Percentiles rank a stretch among this genome's conserved stretches.
Evolutionary conservation across 345 rosid species (phyloP).

Genomic region (Euphorbia peplus): DNA sequence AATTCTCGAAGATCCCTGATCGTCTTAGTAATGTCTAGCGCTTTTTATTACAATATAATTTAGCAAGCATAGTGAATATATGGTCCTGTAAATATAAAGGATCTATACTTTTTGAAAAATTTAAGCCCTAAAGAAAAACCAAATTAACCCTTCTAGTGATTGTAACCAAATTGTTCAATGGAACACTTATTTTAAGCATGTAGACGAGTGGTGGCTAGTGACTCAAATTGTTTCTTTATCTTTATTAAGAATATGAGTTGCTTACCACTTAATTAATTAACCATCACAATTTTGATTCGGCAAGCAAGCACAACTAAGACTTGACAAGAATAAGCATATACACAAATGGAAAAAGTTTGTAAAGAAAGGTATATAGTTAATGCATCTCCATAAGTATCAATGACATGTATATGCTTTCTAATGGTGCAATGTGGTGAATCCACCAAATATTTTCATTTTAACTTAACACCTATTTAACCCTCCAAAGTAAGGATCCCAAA

Average conservation of each 20-base stretch:
- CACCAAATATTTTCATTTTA: slow-evolving; percentile 16
- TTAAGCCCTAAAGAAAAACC: neutral
- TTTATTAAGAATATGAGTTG: neutral
- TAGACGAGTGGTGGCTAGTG: neutral
- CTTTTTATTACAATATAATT: too few relatives aligned
- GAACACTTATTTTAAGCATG: neutral
- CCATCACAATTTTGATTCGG: slow-evolving; percentile 13
- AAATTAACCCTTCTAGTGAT: too few relatives aligned
- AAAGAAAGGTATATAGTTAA: slow-evolving; percentile 3
- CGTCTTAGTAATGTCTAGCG: too few relatives aligned
- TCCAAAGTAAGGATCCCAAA: too few relatives aligned
- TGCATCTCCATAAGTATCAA: neutral
- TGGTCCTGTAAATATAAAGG: too few relatives aligned
- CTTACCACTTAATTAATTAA: slow-evolving; percentile 3
- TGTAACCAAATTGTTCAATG: neutral
- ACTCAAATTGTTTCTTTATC: neutral
- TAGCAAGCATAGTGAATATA: too few relatives aligned
- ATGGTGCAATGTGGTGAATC: slow-evolving; percentile 18
- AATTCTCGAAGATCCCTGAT: too few relatives aligned
- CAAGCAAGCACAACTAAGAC: slow-evolving; percentile 2
- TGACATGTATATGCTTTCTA: neutral
- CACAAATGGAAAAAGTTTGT: slow-evolving; percentile 5
- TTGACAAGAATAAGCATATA: slow-evolving; percentile 16
- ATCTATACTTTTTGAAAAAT: neutral
- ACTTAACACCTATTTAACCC: too few relatives aligned